Base-by-base conservation (phyloP, 768 basidiomycete genomes). In the Amanita subjunquillea region DNA sequence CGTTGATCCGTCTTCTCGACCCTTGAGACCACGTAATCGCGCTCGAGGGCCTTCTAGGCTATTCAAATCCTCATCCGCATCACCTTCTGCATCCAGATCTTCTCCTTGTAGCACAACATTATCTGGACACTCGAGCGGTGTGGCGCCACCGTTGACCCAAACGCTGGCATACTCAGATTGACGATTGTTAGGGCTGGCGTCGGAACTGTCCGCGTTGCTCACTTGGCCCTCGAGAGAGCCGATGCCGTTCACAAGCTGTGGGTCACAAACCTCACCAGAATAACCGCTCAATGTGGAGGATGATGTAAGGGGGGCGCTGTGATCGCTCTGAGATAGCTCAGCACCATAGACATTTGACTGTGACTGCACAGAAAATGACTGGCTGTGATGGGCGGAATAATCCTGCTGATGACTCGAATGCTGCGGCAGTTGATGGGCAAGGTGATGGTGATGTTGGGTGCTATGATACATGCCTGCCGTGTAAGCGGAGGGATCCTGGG, bases 1-100 rank as follows among this genome's bases (percentile, higher is more conserved):
- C 41, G 50, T 17, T 43, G 50, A 51, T 42, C 38, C 50, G 50
- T 39, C 50, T 51, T 51, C 50, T 51, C 50, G 50, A 51, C 50
- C 50, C 50, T 51, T 25, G n/a, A 42, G 30, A 32, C 41, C 39
- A 51, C 50, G 50, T 51, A 51, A 51, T 51, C n/a, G 50, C 17
- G 50, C 27, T 17, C 40, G 17, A 29, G 50, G 39, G 13, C 39
- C 50, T 51, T 40, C 52, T 38, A 44, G 44, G 36, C 43, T 47
- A 38, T 45, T 48, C n/a, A 40, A 52, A 29, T 56, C 58, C n/a
- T 52, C 59, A 46, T 58, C 57, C 34, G 44, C 37, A 37, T 61
- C 65, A 17, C 64, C 64, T 55, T 65, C 65, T 29, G 63, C 61
- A 44, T 67, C 65, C 17, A 60, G 56, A 38, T 64, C 63, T 12